Evolutionary conservation across 768 basidiomycete species (phyloP).

Genomic region (Kwoniella europaea): DNA sequence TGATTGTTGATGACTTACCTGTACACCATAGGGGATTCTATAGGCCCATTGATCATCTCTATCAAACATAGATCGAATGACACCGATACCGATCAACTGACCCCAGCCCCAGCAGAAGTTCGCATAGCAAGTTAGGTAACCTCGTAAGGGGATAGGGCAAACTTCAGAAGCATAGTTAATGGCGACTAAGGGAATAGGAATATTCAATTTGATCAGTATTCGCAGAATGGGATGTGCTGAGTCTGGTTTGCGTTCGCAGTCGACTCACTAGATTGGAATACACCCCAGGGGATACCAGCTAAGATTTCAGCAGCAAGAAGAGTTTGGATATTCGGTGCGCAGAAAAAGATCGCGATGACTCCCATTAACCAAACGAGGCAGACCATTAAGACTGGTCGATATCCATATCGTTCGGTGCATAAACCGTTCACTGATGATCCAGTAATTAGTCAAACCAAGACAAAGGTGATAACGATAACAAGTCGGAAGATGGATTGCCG

Average conservation of each 20-base stretch:
- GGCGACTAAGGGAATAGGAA: constrained; percentile 27
- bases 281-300: constrained; percentile 58
- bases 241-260: not conserved
- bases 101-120: constrained; percentile 59
- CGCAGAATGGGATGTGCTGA: too few species aligned
- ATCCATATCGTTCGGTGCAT: constrained; percentile 58
- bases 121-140: constrained; percentile 53
- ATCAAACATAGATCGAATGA: constrained; percentile 49
- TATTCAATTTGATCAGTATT: not conserved
- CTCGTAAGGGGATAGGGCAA: constrained; percentile 54
- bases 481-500: not conserved
- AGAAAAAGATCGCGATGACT: constrained; percentile 52
- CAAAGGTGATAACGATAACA: not conserved
- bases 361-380: constrained; percentile 46
- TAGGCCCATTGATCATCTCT: constrained; percentile 48
- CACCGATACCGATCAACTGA: constrained; percentile 54
- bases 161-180: constrained; percentile 57
- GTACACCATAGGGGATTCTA: constrained; percentile 35
- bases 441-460: not conserved
- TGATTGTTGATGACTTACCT: constrained; percentile 7
- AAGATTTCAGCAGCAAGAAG: constrained; percentile 51
- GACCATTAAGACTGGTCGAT: constrained; percentile 54
- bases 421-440: constrained; percentile 52
- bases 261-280: constrained; percentile 47
- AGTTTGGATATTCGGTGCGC: constrained; percentile 38